Percentiles rank a stretch among this genome's conserved stretches.
phyloP scores from a whole-genome alignment of 371 early-diverging fungal genomes.

The Blakeslea trispora region DNA sequence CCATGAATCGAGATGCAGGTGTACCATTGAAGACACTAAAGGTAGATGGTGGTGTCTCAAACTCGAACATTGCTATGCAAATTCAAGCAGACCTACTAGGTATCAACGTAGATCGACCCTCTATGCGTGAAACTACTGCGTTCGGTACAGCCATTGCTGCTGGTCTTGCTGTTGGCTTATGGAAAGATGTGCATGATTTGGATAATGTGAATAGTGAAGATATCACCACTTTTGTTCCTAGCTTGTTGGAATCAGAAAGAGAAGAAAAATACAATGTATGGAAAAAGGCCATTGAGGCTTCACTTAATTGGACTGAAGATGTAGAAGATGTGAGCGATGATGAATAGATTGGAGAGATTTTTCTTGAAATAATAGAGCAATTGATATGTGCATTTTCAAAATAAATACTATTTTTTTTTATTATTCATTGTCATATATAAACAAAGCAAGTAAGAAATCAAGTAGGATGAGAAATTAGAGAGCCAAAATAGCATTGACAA shows the following conservation, averaged over 20 bases:
- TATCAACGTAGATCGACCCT: constrained; percentile 82
- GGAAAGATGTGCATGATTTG: constrained; percentile 51
- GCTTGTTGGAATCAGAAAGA: constrained; percentile 55
- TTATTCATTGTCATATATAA: too few species aligned
- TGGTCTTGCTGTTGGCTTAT: constrained; percentile 82
- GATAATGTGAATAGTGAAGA: constrained; percentile 40
- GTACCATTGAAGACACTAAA: constrained; percentile 66
- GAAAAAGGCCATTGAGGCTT: constrained; percentile 84
- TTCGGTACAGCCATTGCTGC: constrained; percentile 96
- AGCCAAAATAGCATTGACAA: constrained; percentile 55
- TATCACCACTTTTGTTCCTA: constrained; percentile 45
- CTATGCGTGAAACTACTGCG: constrained; percentile 93
- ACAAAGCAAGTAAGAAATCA: too few species aligned
- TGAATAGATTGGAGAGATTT: background rate
- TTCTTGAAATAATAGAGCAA: too few species aligned
- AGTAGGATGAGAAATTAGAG: constrained; percentile 15
- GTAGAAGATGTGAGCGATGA: constrained; percentile 17
- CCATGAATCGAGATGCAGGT: constrained; percentile 82
- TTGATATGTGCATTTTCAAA: too few species aligned
- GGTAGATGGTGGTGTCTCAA: constrained; percentile 94
- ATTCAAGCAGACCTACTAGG: constrained; percentile 88
- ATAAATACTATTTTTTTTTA: background rate
- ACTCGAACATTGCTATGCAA: constrained; percentile 90
- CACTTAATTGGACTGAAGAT: constrained; percentile 60
- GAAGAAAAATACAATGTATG: constrained; percentile 71